phyloP scores from a whole-genome alignment of 2,329 filamentous ascomycete species.

The Colletotrichum aenigma region DNA sequence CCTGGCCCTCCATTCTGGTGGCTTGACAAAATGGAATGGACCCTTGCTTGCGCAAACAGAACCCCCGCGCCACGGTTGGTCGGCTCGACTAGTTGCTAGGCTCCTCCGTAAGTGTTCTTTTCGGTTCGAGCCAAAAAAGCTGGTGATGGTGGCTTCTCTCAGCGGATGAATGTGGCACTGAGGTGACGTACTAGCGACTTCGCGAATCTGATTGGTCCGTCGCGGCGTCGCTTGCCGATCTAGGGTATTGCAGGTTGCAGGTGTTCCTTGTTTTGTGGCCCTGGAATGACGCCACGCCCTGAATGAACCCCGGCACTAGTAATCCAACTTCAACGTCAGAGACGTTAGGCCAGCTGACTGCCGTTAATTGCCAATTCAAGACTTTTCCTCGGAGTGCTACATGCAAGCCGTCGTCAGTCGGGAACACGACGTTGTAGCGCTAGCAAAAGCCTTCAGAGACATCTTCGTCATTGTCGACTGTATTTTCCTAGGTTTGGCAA shows the following conservation, averaged over 20 bases:
- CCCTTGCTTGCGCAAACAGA: constrained; percentile 4
- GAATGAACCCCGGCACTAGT: background rate
- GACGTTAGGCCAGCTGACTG: constrained; percentile 1
- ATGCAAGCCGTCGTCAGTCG: constrained; percentile 1
- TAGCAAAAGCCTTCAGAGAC: background rate
- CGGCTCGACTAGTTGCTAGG: background rate
- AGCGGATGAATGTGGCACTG: background rate
- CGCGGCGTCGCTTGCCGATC: constrained; percentile 2
- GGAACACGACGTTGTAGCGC: background rate
- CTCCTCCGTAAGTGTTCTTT: background rate
- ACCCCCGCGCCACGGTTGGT: constrained; percentile 5
- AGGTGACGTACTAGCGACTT: constrained; percentile 4
- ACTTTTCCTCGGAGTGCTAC: background rate
- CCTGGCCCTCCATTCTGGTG: background rate
- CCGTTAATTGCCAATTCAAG: background rate
- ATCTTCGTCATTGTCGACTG: background rate
- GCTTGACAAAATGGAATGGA: background rate
- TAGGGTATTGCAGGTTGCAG: constrained; percentile 12
- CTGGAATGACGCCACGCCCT: constrained; percentile 18
- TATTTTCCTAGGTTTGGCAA: background rate
- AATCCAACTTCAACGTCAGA: constrained; percentile 15
- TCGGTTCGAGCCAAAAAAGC: background rate
- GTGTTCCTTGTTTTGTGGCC: constrained; percentile 18
- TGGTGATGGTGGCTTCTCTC: constrained; percentile 11
- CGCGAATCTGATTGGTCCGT: constrained; percentile 12